A percentile compares a stretch with the other conserved stretches of the same genome.
phyloP scores from a whole-genome alignment of 768 basidiomycete genomes.

The Pleurotus pulmonarius region DNA sequence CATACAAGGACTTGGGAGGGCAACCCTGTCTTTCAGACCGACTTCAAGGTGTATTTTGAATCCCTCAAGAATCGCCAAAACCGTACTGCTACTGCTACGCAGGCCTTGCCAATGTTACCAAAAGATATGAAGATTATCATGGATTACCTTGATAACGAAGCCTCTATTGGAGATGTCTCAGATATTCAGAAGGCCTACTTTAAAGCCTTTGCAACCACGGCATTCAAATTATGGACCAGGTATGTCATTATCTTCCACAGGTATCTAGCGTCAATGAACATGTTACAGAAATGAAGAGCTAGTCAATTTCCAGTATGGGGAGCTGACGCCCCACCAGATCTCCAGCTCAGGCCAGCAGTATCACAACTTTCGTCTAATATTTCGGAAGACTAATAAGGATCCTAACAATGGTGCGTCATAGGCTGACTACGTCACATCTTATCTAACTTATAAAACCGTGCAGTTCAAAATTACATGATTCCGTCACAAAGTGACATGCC shows the following conservation, averaged over 20 bases:
- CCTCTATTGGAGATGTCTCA: neutral
- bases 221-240: conserved; percentile 16
- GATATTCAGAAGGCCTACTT: conserved; percentile 12
- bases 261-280: neutral
- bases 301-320: conserved; percentile 11
- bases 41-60: conserved; percentile 7
- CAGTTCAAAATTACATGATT: conserved; percentile 12
- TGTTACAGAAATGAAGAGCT: conserved; percentile 14
- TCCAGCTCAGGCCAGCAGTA: conserved; percentile 9
- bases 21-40: conserved; percentile 15
- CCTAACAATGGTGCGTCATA: conserved; percentile 12
- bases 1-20: conserved; percentile 15
- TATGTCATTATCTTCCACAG: neutral
- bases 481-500: conserved; percentile 11
- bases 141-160: conserved; percentile 1
- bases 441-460: neutral
- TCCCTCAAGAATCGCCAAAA: conserved; percentile 8
- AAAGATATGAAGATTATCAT: conserved; percentile 7
- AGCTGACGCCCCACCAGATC: conserved; percentile 8
- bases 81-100: conserved; percentile 6
- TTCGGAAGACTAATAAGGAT: conserved; percentile 19
- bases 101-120: conserved; percentile 9
- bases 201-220: conserved; percentile 16
- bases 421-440: too few species aligned
- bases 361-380: conserved; percentile 14